phyloP scores from a whole-genome alignment of 2,329 filamentous ascomycete genomes.

The Aureobasidium zeae region DNA sequence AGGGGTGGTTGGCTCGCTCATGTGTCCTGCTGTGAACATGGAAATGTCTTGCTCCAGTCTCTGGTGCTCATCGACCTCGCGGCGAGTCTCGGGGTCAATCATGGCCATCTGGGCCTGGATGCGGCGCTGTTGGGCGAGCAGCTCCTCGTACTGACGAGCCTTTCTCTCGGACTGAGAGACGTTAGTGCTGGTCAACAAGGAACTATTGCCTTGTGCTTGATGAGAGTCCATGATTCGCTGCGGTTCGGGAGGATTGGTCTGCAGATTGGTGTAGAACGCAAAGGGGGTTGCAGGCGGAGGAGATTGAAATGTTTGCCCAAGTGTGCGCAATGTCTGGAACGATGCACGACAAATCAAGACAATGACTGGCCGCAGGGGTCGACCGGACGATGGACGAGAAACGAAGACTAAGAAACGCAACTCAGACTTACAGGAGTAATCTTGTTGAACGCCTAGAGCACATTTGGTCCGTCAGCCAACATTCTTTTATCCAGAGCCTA shows the following conservation, averaged over 20 bases:
- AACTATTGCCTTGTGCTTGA: too few relatives aligned
- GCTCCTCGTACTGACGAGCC: conserved; percentile 81
- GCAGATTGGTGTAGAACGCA: conserved; percentile 28
- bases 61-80: conserved; percentile 73
- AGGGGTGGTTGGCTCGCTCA: conserved; percentile 92
- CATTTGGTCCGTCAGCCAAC: conserved; percentile 2
- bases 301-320: not conserved
- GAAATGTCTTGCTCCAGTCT: conserved; percentile 72
- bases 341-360: too few relatives aligned
- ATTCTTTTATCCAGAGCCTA: not conserved
- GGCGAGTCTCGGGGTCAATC: conserved; percentile 74
- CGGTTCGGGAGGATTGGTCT: too few relatives aligned
- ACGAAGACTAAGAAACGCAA: not conserved
- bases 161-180: conserved; percentile 75
- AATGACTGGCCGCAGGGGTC: not conserved
- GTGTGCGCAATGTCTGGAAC: too few relatives aligned
- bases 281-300: too few relatives aligned
- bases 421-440: conserved; percentile 61
- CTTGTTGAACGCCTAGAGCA: conserved; percentile 46
- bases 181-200: conserved; percentile 19
- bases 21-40: conserved; percentile 57
- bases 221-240: too few relatives aligned
- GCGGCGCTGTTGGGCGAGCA: conserved; percentile 77
- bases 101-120: conserved; percentile 91
- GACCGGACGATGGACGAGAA: not conserved